Evolutionary conservation across 2,329 filamentous ascomycete genomes (phyloP), one percentile per base, ranked within the genome.

Genomic region (Aspergillus aculeatinus): DNA sequence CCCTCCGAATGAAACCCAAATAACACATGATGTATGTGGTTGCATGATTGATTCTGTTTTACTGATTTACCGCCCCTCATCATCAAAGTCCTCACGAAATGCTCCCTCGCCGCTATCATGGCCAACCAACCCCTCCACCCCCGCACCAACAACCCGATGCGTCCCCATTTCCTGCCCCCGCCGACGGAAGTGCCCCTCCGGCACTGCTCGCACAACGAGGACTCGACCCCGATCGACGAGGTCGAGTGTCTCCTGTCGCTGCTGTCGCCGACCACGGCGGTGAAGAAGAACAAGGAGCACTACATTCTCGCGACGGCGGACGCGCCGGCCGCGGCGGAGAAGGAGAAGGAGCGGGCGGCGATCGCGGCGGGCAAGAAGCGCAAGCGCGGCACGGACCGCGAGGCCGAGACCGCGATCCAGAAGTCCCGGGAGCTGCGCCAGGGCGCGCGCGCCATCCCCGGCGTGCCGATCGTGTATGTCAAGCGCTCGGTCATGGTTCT

Each of bases 71-170:
- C 3, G 55, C 55, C 49, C 79, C 79, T 60, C 31, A 19, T 23
- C 23, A 23, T 4, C 23, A 85, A 84, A 55, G 90, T 96, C 7
- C 87, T 98, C 57, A 93, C 91, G 12, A 95, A 95, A 71, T 81
- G 78, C 64, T 80, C 79, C 2, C 73, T 81, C 25, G 79, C 76
- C 6, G 75, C 76, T 14, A 73, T 80, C 35, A 78, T 77, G 72
- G 73, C 73, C 31, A 64, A 68, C 3, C 74, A 77, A 53, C 71
- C 76, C 14, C 72, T 72, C 53, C 73, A 77, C 27, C 73, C 74
- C 29, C 75, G 70, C 47, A 76, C 74, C n/a, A 72, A 74, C 63
- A 72, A 74, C 23, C 75, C 75, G 25, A 67, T 73, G 25, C 70
- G 78, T 47, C 79, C 79, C 6, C 68, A 70, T 7, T 77, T 78